Evolutionary conservation across 2,329 filamentous ascomycete genomes (phyloP), one percentile per base, ranked within the genome.

Genomic region (Colletotrichum cordylinicola): DNA sequence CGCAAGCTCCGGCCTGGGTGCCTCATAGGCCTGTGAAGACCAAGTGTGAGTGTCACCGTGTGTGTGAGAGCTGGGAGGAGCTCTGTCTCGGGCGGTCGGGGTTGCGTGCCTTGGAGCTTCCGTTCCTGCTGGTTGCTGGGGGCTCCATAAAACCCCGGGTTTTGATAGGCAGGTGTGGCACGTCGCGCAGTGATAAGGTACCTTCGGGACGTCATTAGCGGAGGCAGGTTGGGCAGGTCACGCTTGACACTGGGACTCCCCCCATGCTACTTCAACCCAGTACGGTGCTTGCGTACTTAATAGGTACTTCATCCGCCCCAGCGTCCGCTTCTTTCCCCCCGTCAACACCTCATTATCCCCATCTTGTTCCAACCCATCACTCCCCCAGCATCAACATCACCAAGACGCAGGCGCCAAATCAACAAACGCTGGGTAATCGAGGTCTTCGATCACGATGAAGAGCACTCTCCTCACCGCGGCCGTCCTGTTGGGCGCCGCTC

Each of bases 401-500:
- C 43, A 74, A 76, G 64, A 69, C 70, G 64, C 70, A 75, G 71
- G 27, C 67, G 60, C 68, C 35, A 29, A 74, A 70, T 7, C 21
- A 76, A 35, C 21, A n/a, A 37, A 64, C 33, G 52, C 43, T 39
- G 65, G 70, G 69, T 21, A 60, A 69, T 52, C 64, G 70, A 74
- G 58, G 39, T 69, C 52, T 21, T 74, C 64, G 31, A 85, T 86
- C 87, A 90, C 80, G 86, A 98, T 98, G 96, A 98, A 98, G 93
- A 93, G 93, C 86, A 89, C 93, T 87, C 89, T 96, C 83, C 86
- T 98, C 84, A 90, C 95, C 85, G 93, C 95, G 87, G 93, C 93
- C 82, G 90, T 93, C 89, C 92, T 98, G 90, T 90, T 96, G 83
- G 94, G 94, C 89, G 93, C 94, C 84, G 94, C 94, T 84, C 91